These are phyloP conservation scores for Alternaria viburni DNA, from an alignment of 2,329 filamentous ascomycete species.

Conservation along the genomic window DNA sequence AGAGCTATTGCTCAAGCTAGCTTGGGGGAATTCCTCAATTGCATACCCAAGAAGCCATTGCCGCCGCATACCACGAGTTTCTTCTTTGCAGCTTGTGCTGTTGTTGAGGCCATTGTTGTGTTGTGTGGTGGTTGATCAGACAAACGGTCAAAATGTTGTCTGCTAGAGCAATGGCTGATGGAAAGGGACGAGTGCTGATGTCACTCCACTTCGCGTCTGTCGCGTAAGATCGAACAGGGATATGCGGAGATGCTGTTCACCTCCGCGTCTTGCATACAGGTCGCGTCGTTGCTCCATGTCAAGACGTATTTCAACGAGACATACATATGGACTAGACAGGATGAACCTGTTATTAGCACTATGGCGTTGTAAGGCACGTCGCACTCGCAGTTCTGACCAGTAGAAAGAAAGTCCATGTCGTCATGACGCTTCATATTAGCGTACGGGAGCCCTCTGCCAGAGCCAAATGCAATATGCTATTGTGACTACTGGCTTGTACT, in stretches of 20 bases:
- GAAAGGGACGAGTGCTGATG: constrained; percentile 40
- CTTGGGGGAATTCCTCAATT: constrained; percentile 23
- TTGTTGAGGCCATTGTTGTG: constrained; percentile 58
- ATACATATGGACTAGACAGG: background rate
- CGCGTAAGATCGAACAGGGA: constrained; percentile 35
- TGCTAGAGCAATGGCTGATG: background rate
- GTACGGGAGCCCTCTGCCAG: background rate
- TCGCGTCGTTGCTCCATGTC: background rate
- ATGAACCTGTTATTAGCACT: background rate
- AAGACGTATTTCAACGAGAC: background rate
- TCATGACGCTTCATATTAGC: background rate
- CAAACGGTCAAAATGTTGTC: background rate
- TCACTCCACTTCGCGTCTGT: constrained; percentile 33
- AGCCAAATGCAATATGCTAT: background rate
- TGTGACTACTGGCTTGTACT: background rate
- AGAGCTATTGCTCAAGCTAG: background rate
- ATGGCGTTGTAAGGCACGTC: background rate
- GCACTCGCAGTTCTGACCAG: background rate
- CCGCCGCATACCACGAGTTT: constrained; percentile 90
- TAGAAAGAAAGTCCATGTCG: constrained; percentile 1
- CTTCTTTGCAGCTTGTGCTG: constrained; percentile 67
- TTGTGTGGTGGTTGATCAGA: constrained; percentile 5
- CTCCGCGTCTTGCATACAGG: constrained; percentile 6
- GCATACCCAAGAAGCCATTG: constrained; percentile 82
- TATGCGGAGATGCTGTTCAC: constrained; percentile 16